Base-by-base conservation (phyloP, 257 asterid genomes). In the Solanum appendiculatum region DNA sequence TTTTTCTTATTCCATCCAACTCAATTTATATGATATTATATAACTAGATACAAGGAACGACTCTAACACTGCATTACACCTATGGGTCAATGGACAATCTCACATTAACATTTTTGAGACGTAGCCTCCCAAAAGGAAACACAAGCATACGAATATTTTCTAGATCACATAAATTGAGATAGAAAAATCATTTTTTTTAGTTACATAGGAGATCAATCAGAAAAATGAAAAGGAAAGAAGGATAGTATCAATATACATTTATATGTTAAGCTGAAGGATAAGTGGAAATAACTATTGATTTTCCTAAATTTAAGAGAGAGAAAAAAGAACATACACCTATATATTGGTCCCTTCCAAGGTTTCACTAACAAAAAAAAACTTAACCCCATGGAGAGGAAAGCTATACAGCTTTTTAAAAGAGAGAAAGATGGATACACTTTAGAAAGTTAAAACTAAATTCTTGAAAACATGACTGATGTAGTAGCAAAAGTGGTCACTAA, bases 11-110 rank as follows among this genome's bases (percentile, higher is more conserved):
- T 5, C 7, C 9, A 6, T 9, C 0, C 2, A 2, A 0, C 15
- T 20, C 2, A 37, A 36, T 23, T 11, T 73, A 73, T 5, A 2
- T 29, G 20, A 29, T 1, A 7, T 0, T 14, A 0, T 29, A 29
- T 29, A 7, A 64, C 2, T 25, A 1, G 0, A 64, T n/a, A 25
- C 2, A 11, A 20, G 1, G 0, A 56, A 20, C 5, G 1, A 11
- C 13, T 64, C 20, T 64, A 27, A 64, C 0, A 1, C 2, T 27
- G 0, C 1, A 10, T 29, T 0, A 2, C 0, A 68, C 1, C 23
- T 68, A 68, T 5, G 10, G 1, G 14, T 1, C 8, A 33, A 70
- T 3, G 0, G 16, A 33, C 1, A 0, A 2, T 34, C 15, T 34
- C 9, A 70, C 6, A 16, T 34, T 14, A 31, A 68, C n/a, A 31